These are phyloP conservation scores for Yarrowia sp. DNA, from an alignment of 805 yeast species.

Conservation along the genomic window DNA sequence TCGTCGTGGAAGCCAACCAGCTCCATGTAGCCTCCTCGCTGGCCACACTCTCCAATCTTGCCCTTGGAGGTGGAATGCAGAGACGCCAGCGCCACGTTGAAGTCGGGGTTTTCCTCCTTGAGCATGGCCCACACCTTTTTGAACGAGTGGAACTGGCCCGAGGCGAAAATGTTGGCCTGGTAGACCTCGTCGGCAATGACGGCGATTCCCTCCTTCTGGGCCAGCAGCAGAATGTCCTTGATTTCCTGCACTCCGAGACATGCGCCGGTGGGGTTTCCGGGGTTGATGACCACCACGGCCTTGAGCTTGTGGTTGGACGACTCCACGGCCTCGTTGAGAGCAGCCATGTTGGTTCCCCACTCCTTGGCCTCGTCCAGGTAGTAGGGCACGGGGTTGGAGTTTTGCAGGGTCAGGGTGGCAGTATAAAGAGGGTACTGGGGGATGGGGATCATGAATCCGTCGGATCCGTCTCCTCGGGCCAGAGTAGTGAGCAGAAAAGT, in stretches of 20 bases:
- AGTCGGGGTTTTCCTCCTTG: conserved; percentile 50
- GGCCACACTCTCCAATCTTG: conserved; percentile 98
- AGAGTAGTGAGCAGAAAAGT: conserved; percentile 68
- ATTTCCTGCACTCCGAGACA: conserved; percentile 64
- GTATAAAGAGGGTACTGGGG: conserved; percentile 98
- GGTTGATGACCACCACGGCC: conserved; percentile 89
- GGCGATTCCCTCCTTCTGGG: conserved; percentile 80
- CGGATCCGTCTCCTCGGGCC: conserved; percentile 63
- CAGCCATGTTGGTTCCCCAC: conserved; percentile 79
- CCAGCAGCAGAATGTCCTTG: conserved; percentile 66
- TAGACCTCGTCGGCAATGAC: conserved; percentile 97
- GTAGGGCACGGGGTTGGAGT: conserved; percentile 81
- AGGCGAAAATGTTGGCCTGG: conserved; percentile 80
- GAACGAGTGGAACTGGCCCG: conserved; percentile 76
- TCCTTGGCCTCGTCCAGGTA: conserved; percentile 71
- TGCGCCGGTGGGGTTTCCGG: conserved; percentile 98
- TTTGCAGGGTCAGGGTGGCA: conserved; percentile 83
- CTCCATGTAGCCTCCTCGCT: conserved; percentile 99
- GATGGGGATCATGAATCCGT: conserved; percentile 81
- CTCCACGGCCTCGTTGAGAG: conserved; percentile 29
- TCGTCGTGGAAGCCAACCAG: conserved; percentile 72
- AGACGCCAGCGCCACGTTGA: conserved; percentile 83
- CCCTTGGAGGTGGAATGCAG: conserved; percentile 98
- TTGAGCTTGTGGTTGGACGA: conserved; percentile 48
- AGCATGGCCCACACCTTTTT: conserved; percentile 71